phyloP scores from a whole-genome alignment of 306 rosid genomes.

The Cercis canadensis region DNA sequence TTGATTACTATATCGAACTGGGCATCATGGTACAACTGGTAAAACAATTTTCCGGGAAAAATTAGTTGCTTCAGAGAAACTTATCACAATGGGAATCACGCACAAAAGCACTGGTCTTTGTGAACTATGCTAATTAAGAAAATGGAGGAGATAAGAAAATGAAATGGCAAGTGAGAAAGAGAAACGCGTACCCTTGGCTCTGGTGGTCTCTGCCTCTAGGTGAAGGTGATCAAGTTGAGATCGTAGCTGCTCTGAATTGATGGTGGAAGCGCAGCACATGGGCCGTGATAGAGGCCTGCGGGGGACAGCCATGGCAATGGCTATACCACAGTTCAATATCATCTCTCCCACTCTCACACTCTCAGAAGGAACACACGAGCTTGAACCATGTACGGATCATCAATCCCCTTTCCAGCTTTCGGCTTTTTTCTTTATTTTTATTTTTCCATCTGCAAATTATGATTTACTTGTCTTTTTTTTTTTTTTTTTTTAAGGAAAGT shows the following conservation, averaged over 20 bases:
- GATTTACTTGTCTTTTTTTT: no score
- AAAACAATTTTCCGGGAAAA: background rate
- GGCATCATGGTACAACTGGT: background rate
- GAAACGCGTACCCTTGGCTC: slow-evolving; percentile 61
- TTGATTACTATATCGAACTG: background rate
- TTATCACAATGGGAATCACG: background rate
- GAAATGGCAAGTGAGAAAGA: background rate
- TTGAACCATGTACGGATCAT: no score
- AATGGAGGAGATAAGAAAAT: background rate
- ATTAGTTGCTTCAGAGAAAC: background rate
- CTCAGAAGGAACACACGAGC: background rate
- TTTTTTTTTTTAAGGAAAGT: no score
- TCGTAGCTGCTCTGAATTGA: slow-evolving; percentile 68
- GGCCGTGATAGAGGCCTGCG: slow-evolving; percentile 40
- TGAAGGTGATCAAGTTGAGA: slow-evolving; percentile 78
- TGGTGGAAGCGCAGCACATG: slow-evolving; percentile 50
- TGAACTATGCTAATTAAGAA: background rate
- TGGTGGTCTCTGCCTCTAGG: slow-evolving; percentile 67
- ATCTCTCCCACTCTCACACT: background rate
- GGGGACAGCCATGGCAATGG: slow-evolving; percentile 48
- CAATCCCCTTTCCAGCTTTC: no score
- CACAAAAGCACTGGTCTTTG: background rate
- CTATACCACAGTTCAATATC: no score
- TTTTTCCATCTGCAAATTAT: slow-evolving; percentile 1
- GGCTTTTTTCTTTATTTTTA: no score